Conservation (phyloP, 2,329 filamentous ascomycete species). For the Penicillium freii region DNA sequence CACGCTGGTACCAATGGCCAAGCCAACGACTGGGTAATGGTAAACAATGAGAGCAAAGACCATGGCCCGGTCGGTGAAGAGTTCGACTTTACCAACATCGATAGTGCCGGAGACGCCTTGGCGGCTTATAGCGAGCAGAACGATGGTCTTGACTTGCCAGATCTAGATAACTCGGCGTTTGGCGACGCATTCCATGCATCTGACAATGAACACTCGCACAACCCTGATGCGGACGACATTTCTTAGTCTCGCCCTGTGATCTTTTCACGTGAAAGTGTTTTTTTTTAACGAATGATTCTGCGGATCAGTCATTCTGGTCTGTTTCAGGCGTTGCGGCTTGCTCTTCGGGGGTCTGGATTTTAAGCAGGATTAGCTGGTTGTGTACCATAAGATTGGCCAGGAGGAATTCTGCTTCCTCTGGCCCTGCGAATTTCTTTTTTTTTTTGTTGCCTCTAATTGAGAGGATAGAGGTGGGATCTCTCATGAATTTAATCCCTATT, state of each 20-base stretch:
- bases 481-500: slow-evolving; percentile 2
- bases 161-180: slow-evolving; percentile 77
- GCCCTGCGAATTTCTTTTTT: not conserved
- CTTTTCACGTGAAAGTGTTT: slow-evolving; percentile 12
- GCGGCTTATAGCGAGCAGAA: slow-evolving; percentile 64
- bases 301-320: not conserved
- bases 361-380: slow-evolving; percentile 6
- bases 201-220: slow-evolving; percentile 45
- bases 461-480: slow-evolving; percentile 5
- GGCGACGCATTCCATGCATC: slow-evolving; percentile 74
- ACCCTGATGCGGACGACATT: slow-evolving; percentile 43
- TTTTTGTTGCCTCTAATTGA: not conserved
- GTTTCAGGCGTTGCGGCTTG: slow-evolving; percentile 6
- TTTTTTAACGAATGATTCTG: slow-evolving; percentile 14
- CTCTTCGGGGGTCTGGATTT: slow-evolving; percentile 5
- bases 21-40: slow-evolving; percentile 71
- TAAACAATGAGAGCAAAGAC: slow-evolving; percentile 59
- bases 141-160: slow-evolving; percentile 54
- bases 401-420: not conserved
- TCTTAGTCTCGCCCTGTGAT: slow-evolving; percentile 24
- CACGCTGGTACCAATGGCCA: slow-evolving; percentile 45
- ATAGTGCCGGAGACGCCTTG: slow-evolving; percentile 70
- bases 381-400: slow-evolving; percentile 8
- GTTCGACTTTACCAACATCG: slow-evolving; percentile 51
- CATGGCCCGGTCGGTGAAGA: slow-evolving; percentile 37